Evolutionary conservation across 257 asterid species (phyloP).

Genomic region (Solanum dulcamara): DNA sequence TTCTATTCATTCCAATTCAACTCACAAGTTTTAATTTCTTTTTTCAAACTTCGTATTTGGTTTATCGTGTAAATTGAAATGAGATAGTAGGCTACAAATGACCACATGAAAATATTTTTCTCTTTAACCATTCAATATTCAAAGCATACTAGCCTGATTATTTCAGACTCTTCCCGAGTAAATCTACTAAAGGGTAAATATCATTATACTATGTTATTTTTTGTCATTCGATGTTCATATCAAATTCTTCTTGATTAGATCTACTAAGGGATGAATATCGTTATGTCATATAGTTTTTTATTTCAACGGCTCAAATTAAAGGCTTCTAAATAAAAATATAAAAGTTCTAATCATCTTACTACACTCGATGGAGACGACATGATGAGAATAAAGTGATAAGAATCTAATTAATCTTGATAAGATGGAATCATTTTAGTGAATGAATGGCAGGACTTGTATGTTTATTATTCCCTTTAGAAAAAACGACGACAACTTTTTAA

Average conservation of each 20-base stretch:
- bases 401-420: background rate
- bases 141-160: rapidly evolving
- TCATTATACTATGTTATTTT: no score
- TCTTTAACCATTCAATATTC: background rate
- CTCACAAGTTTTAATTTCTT: no score
- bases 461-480: background rate
- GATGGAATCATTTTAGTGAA: background rate
- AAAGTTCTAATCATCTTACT: background rate
- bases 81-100: background rate
- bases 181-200: background rate
- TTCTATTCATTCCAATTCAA: background rate
- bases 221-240: no score
- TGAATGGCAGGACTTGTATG: background rate
- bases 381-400: background rate
- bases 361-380: background rate
- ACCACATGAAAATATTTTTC: background rate
- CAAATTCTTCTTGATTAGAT: rapidly evolving
- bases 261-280: no score
- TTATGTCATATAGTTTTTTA: background rate
- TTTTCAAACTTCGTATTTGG: rapidly evolving
- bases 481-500: background rate
- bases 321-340: background rate
- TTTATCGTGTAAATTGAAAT: no score
- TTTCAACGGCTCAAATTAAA: rapidly evolving
- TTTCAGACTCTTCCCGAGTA: background rate